A percentile compares a stretch with the other conserved stretches of the same genome.
Conservation (phyloP, 768 basidiomycete genomes). For the Zangia roseola region DNA sequence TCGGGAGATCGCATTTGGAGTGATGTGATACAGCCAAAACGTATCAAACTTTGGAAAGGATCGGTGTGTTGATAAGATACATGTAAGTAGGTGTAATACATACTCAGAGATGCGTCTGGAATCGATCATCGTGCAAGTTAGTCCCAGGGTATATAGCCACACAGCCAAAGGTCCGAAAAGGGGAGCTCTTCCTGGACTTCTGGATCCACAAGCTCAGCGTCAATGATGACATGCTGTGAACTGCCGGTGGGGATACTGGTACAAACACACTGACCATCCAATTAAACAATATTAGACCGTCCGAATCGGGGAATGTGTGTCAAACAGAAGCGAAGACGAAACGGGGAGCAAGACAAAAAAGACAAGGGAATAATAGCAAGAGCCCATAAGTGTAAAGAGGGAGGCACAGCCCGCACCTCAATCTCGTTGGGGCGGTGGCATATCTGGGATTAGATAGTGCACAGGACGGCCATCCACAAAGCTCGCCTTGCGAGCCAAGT, state of each 20-base stretch:
- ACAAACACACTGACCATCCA: background rate
- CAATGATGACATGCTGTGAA: constrained; percentile 1
- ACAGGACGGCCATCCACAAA: constrained; percentile 46
- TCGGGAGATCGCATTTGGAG: no score
- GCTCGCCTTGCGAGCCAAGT: constrained; percentile 42
- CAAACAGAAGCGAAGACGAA: constrained; percentile 5
- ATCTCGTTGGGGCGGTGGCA: constrained; percentile 41
- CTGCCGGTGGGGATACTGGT: constrained; percentile 2
- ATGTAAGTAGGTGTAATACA: no score
- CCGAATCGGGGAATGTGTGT: constrained; percentile 5
- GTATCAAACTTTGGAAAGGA: no score
- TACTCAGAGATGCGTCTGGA: no score
- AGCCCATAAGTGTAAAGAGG: background rate
- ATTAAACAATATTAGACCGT: background rate
- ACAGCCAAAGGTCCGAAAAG: background rate
- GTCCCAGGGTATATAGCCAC: no score
- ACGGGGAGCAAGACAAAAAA: background rate
- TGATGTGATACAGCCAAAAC: no score
- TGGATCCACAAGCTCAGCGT: constrained; percentile 3
- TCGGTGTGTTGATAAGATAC: no score
- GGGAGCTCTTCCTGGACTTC: background rate
- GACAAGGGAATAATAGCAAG: background rate
- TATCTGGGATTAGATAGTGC: constrained; percentile 61
- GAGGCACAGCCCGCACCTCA: constrained; percentile 12
- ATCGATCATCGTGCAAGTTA: no score